Conservation (phyloP, 306 rosid species). For the Urtica urens region DNA sequence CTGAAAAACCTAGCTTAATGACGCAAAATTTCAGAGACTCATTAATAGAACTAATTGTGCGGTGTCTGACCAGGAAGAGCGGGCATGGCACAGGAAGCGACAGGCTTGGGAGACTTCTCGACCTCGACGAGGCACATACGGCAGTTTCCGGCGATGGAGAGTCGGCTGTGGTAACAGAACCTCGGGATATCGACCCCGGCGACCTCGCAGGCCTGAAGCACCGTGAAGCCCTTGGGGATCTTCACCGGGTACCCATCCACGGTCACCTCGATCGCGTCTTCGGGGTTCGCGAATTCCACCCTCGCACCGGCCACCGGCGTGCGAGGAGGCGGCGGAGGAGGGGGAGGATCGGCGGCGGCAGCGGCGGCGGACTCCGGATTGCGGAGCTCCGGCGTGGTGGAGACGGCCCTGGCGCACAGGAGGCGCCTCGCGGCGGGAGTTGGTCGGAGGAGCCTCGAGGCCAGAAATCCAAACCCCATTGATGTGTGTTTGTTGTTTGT, state of each 20-base stretch:
- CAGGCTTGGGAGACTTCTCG: constrained; percentile 99
- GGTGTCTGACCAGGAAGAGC: constrained; percentile 73
- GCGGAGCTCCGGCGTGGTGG: constrained; percentile 66
- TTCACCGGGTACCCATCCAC: constrained; percentile 90
- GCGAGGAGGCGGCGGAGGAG: constrained; percentile 41
- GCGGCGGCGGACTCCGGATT: constrained; percentile 63
- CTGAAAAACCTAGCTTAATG: too few species aligned
- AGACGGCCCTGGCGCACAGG: constrained; percentile 41
- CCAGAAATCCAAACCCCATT: constrained; percentile 86
- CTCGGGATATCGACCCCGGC: constrained; percentile 96
- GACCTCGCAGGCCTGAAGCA: constrained; percentile 89
- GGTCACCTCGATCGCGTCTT: constrained; percentile 84
- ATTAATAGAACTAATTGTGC: not conserved
- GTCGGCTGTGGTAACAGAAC: constrained; percentile 82
- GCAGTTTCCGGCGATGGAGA: constrained; percentile 91
- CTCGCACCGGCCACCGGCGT: constrained; percentile 69
- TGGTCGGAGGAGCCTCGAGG: constrained; percentile 59
- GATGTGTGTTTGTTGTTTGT: not conserved
- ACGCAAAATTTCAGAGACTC: not conserved
- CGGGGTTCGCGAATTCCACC: constrained; percentile 61
- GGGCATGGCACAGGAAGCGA: constrained; percentile 99
- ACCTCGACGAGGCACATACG: constrained; percentile 99
- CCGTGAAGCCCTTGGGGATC: constrained; percentile 90
- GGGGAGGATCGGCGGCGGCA: constrained; percentile 28
- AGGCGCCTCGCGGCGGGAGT: constrained; percentile 42